A percentile compares a stretch with the other conserved stretches of the same genome.
These are phyloP conservation scores for Allium sativum DNA, from an alignment of 106 monocot genomes.

Conservation along the genomic window DNA sequence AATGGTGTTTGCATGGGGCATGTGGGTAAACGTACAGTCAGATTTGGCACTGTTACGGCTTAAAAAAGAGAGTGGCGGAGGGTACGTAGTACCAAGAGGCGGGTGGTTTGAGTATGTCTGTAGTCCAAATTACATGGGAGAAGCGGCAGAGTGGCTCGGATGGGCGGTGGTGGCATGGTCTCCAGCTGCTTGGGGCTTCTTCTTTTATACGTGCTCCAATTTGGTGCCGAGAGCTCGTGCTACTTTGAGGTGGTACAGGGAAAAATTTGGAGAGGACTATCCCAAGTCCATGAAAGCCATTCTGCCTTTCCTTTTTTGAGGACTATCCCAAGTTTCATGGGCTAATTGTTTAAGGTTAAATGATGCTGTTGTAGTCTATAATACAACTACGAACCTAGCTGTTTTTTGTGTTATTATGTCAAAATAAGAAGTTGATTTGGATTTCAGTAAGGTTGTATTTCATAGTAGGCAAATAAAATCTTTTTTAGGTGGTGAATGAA, in stretches of 20 bases:
- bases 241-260: slow-evolving; percentile 50
- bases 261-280: slow-evolving; percentile 62
- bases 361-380: too few relatives aligned
- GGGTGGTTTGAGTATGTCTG: slow-evolving; percentile 82
- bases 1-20: slow-evolving; percentile 56
- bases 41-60: slow-evolving; percentile 56
- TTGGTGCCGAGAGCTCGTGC: slow-evolving; percentile 64
- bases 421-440: too few relatives aligned
- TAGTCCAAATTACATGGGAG: slow-evolving; percentile 88
- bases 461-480: too few relatives aligned
- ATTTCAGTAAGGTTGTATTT: too few relatives aligned
- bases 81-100: slow-evolving; percentile 65
- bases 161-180: slow-evolving; percentile 54
- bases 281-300: slow-evolving; percentile 54
- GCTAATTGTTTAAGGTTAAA: too few relatives aligned
- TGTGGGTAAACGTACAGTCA: slow-evolving; percentile 63
- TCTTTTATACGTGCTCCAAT: slow-evolving; percentile 70
- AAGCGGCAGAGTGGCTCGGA: slow-evolving; percentile 80
- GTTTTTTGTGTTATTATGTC: too few relatives aligned
- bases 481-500: too few relatives aligned
- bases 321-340: too few relatives aligned
- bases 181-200: slow-evolving; percentile 63
- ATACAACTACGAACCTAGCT: too few relatives aligned
- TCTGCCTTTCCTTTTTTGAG: slow-evolving; percentile 30
- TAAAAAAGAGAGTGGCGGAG: slow-evolving; percentile 39